A percentile compares a stretch with the other conserved stretches of the same genome.
These are phyloP conservation scores for Craspedostauros australis DNA, from an alignment of 108 stramenopile genomes.

Conservation along the genomic window DNA sequence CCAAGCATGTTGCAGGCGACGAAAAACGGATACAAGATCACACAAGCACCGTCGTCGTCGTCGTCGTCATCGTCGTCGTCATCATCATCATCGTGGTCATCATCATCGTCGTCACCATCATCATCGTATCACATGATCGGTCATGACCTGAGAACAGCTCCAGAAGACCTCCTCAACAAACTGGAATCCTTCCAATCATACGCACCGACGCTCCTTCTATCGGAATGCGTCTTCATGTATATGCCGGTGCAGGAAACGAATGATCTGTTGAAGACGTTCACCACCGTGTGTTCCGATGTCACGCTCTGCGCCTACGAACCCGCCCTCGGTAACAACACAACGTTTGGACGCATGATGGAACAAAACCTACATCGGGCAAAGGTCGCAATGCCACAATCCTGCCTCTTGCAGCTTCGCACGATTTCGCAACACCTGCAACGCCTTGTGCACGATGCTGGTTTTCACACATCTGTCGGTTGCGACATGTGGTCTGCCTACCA, in stretches of 20 bases:
- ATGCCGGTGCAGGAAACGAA: constrained; percentile 40
- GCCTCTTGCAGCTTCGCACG: constrained; percentile 52
- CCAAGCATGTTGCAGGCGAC: background rate
- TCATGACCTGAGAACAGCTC: constrained; percentile 51
- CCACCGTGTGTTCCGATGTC: background rate
- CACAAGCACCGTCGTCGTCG: too few species aligned
- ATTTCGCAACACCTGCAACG: constrained; percentile 45
- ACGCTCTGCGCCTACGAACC: constrained; percentile 57
- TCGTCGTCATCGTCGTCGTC: too few species aligned
- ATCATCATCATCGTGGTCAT: too few species aligned
- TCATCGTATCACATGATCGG: constrained; percentile 40
- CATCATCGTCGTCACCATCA: constrained; percentile 9
- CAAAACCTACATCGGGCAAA: constrained; percentile 53
- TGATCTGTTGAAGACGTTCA: constrained; percentile 20
- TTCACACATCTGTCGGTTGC: constrained; percentile 53
- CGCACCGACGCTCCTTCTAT: constrained; percentile 57
- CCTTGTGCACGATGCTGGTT: constrained; percentile 33
- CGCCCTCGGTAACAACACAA: constrained; percentile 28
- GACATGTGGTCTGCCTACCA: constrained; percentile 81
- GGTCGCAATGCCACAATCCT: constrained; percentile 37
- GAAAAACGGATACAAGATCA: background rate
- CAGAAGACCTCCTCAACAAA: constrained; percentile 35
- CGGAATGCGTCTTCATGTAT: constrained; percentile 85
- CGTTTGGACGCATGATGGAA: constrained; percentile 76
- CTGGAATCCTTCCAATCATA: constrained; percentile 30